A percentile compares a stretch with the other conserved stretches of the same genome.
Evolutionary conservation across 345 rosid genomes (phyloP).

Genomic region (Eucalyptus guilfoylei): DNA sequence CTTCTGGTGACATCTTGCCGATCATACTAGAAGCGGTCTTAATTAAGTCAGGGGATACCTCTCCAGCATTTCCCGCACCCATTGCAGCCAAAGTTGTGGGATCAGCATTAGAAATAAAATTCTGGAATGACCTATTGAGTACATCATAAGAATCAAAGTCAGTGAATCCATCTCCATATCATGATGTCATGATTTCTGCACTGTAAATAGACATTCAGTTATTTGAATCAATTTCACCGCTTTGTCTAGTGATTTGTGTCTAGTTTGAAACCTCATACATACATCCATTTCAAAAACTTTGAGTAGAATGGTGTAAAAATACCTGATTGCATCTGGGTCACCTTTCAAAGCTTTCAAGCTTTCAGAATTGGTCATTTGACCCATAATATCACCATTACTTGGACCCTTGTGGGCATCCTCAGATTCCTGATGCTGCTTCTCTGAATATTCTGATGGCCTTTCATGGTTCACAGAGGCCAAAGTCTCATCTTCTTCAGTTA

Average conservation of each 20-base stretch:
- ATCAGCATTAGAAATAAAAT: constrained; percentile 65
- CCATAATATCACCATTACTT: neutral
- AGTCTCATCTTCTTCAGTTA: constrained; percentile 42
- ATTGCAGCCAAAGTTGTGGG: constrained; percentile 59
- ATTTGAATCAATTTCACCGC: neutral
- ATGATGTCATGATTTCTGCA: neutral
- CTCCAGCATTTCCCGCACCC: constrained; percentile 67
- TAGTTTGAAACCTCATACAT: neutral
- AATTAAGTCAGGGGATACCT: constrained; percentile 73
- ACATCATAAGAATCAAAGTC: neutral
- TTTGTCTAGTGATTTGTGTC: neutral
- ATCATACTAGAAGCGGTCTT: constrained; percentile 80
- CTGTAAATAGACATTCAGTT: neutral
- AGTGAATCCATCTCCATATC: neutral
- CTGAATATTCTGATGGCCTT: constrained; percentile 9
- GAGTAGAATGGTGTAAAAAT: neutral
- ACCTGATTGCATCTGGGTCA: constrained; percentile 85
- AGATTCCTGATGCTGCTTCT: constrained; percentile 11
- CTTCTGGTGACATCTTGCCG: constrained; percentile 80
- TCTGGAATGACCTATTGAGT: constrained; percentile 56
- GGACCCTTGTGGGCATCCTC: neutral
- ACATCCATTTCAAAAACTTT: neutral
- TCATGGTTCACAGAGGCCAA: constrained; percentile 16
- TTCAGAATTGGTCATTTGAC: constrained; percentile 28
- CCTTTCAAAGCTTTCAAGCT: constrained; percentile 47